A percentile compares a stretch with the other conserved stretches of the same genome.
Evolutionary conservation across 1,284 basidiomycete species (phyloP).

Genomic region (Malassezia pachydermatis): DNA sequence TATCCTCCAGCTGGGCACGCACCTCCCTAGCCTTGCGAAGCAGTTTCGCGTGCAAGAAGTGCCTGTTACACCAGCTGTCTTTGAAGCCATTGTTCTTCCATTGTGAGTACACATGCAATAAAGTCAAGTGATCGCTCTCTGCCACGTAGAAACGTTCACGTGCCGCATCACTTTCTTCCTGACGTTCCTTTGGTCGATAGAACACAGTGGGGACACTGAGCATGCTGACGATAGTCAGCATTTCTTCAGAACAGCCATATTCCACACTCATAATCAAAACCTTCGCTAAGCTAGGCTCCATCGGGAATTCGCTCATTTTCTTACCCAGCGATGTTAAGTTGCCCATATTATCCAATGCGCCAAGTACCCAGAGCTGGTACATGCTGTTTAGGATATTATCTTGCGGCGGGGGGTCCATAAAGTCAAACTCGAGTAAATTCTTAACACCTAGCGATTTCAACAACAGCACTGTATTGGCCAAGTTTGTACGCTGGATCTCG

Average conservation of each 20-base stretch:
- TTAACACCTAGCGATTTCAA: constrained; percentile 89
- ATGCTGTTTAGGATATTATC: constrained; percentile 65
- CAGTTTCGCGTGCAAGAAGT: constrained; percentile 92
- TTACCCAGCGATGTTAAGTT: constrained; percentile 81
- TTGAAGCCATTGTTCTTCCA: constrained; percentile 87
- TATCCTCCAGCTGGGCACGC: constrained; percentile 89
- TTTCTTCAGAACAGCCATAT: constrained; percentile 82
- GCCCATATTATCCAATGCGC: constrained; percentile 93
- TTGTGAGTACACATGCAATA: constrained; percentile 92
- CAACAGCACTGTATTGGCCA: constrained; percentile 88
- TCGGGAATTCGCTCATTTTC: constrained; percentile 88
- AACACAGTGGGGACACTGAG: constrained; percentile 85
- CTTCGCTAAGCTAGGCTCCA: constrained; percentile 81
- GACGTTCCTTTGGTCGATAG: constrained; percentile 84
- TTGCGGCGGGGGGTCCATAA: constrained; percentile 83
- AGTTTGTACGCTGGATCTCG: constrained; percentile 93
- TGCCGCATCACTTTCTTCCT: constrained; percentile 91
- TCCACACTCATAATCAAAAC: constrained; percentile 94
- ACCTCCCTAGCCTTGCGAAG: constrained; percentile 92
- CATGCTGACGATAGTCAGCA: constrained; percentile 98
- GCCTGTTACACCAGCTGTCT: constrained; percentile 85
- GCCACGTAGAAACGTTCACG: constrained; percentile 97
- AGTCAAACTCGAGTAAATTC: constrained; percentile 95
- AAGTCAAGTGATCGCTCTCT: constrained; percentile 89
- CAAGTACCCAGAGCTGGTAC: constrained; percentile 98